Base-by-base conservation (phyloP, 2,329 filamentous ascomycete genomes). In the Bipolaris sorokiniana region DNA sequence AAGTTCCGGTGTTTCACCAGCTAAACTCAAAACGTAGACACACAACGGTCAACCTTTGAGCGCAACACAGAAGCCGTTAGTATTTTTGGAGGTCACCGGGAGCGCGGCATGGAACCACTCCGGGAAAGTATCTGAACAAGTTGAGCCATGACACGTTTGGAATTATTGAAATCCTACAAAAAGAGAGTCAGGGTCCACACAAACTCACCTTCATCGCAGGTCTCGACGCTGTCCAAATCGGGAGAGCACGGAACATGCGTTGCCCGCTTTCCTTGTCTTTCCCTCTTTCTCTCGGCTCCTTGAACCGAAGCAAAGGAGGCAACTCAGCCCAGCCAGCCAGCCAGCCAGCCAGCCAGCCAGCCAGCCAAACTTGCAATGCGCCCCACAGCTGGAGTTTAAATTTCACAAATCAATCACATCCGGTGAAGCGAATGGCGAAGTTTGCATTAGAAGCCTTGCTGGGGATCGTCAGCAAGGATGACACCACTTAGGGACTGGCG, bases 1-100 rank as follows among this genome's bases (percentile, higher is more conserved):
- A 48, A 26, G 41, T 22, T 48, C 48, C 55, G 58, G 58, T 37
- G 58, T 61, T 61, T 61, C 55, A 58, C 37, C 37, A 42, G 22
- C 28, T 23, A 28, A 51, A 49, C 28, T 26, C 16, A 48, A 58
- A 61, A 54, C 42, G 46, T 51, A 22, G 51, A 58, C 51, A 48
- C 48, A 51, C 54, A 58, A 55, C 58, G 58, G 58, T 41, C 20
- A 48, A 46, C 37, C 34, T 48, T 20, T 36, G 42, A 28, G 45
- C n/a, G 16, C 45, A 50, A 7, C 11, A 46, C 33, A 40, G n/a
- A 22, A 48, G 51, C 50, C 45, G 51, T 50, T 54, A 37, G 20
- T 41, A 41, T 52, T 31, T 44, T 40, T 26, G 23, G 31, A 40
- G 48, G 31, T 36, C 16, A 23, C 36, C 49, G 36, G 46, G 54